phyloP scores from a whole-genome alignment of 306 rosid genomes.

The Hylodesmum podocarpum region DNA sequence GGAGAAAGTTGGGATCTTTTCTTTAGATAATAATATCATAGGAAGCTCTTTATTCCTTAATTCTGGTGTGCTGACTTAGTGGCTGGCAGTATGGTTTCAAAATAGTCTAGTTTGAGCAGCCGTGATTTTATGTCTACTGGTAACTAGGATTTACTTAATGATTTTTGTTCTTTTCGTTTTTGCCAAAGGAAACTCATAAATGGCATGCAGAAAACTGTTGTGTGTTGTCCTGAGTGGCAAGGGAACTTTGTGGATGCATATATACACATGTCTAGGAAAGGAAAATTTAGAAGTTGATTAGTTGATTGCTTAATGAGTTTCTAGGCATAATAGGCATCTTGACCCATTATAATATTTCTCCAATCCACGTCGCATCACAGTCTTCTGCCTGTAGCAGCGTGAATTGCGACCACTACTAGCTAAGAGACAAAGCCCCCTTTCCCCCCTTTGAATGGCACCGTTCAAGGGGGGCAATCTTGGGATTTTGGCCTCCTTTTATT shows the following conservation, averaged over 20 bases:
- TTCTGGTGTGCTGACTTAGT: neutral
- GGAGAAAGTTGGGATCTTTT: neutral
- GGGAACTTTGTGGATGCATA: neutral
- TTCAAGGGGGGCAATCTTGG: neutral
- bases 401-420: neutral
- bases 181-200: neutral
- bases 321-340: neutral
- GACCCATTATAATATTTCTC: neutral
- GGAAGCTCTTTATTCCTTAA: neutral
- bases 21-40: neutral
- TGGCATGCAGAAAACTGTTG: neutral
- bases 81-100: neutral
- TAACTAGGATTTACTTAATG: neutral
- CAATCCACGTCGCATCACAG: neutral
- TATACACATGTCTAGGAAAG: neutral
- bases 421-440: neutral
- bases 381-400: neutral
- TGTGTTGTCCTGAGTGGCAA: neutral
- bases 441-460: neutral
- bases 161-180: neutral
- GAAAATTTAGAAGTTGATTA: slow-evolving; percentile 4
- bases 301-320: neutral
- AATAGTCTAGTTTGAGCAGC: neutral
- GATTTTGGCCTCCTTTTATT: neutral
- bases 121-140: neutral